phyloP scores from a whole-genome alignment of 352 stramenopile genomes.

The Phytophthora hybrid region DNA sequence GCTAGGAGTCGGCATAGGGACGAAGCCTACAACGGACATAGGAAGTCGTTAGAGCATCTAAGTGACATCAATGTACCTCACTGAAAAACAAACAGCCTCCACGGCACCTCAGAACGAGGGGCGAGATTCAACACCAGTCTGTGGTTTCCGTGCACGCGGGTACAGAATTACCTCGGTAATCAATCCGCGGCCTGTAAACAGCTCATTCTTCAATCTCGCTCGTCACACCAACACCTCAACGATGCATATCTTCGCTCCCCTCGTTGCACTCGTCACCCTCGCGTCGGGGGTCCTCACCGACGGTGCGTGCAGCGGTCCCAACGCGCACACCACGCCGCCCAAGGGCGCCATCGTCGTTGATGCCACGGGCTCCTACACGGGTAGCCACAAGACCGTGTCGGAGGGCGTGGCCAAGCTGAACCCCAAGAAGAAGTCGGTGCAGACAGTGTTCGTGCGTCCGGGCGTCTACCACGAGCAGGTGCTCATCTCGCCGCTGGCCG shows the following conservation, averaged over 20 bases:
- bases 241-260: neutral
- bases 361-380: neutral
- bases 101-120: too few species aligned
- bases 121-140: neutral
- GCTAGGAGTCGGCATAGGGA: too few species aligned
- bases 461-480: neutral
- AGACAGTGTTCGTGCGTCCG: neutral
- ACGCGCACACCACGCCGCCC: neutral
- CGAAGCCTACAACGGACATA: too few species aligned
- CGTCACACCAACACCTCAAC: neutral
- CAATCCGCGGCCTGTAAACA: neutral
- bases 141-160: neutral
- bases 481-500: neutral
- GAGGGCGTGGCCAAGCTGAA: neutral
- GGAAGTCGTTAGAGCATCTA: too few species aligned
- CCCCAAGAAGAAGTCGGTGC: neutral
- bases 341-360: neutral
- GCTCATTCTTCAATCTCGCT: neutral
- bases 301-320: neutral
- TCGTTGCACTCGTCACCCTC: neutral
- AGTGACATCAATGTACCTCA: too few species aligned
- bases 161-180: neutral
- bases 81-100: too few species aligned
- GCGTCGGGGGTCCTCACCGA: neutral
- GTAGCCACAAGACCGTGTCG: neutral